Conservation (phyloP, 1,139 yeast species). For the Candida anutae region DNA sequence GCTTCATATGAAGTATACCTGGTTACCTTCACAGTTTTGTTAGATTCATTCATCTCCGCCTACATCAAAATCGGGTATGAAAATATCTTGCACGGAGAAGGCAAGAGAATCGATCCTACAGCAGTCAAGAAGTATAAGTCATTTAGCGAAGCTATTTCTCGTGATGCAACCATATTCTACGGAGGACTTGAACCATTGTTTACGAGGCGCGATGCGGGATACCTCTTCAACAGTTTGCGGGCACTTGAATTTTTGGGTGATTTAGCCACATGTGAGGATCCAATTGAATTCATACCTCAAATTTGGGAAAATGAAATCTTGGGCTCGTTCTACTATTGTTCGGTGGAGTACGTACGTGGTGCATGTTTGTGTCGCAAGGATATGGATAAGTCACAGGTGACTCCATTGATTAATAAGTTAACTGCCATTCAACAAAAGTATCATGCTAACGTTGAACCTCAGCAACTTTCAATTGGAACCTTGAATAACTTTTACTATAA, state of each 20-base stretch:
- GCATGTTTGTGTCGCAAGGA: conserved; percentile 39
- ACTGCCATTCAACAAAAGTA: conserved; percentile 24
- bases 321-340: conserved; percentile 55
- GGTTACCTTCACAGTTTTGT: conserved; percentile 36
- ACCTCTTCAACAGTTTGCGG: conserved; percentile 44
- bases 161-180: conserved; percentile 64
- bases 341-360: conserved; percentile 58
- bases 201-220: conserved; percentile 40
- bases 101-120: conserved; percentile 52
- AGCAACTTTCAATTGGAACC: conserved; percentile 20
- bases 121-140: conserved; percentile 39
- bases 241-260: conserved; percentile 68
- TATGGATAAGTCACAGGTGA: conserved; percentile 28
- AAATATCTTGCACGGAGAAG: conserved; percentile 40
- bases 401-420: conserved; percentile 22
- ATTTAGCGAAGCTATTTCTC: conserved; percentile 31
- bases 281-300: conserved; percentile 40
- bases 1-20: conserved; percentile 39
- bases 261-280: conserved; percentile 50
- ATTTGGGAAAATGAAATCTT: conserved; percentile 53
- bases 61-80: conserved; percentile 42
- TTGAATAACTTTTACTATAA: conserved; percentile 10
- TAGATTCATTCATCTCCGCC: conserved; percentile 35
- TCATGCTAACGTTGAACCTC: conserved; percentile 29
- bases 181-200: conserved; percentile 49